These are phyloP conservation scores for Ceratobasidium theobromae DNA, from an alignment of 1,284 basidiomycete genomes.

Conservation along the genomic window DNA sequence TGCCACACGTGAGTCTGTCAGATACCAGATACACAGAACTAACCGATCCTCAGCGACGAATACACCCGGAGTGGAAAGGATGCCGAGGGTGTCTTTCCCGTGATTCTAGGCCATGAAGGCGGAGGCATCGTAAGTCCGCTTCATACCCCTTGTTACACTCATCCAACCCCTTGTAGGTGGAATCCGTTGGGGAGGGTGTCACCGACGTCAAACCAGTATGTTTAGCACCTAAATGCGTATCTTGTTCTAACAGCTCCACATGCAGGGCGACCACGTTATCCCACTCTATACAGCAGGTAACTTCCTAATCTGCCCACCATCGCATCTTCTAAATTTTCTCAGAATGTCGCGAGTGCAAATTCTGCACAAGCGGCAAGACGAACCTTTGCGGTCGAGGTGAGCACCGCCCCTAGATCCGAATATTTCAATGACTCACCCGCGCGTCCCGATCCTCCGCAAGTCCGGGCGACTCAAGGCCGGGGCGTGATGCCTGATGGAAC, in stretches of 20 bases:
- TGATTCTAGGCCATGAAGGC: slow-evolving; percentile 91
- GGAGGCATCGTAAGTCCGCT: slow-evolving; percentile 67
- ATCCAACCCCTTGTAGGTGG: slow-evolving; percentile 59
- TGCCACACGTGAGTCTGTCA: slow-evolving; percentile 79
- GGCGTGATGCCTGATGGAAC: slow-evolving; percentile 95
- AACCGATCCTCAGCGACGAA: slow-evolving; percentile 59
- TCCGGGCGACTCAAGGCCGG: slow-evolving; percentile 92
- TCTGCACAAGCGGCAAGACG: slow-evolving; percentile 98
- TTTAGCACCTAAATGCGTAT: slow-evolving; percentile 18
- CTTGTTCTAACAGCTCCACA: slow-evolving; percentile 37
- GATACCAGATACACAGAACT: neutral
- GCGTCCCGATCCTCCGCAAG: slow-evolving; percentile 49
- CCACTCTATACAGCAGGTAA: slow-evolving; percentile 88
- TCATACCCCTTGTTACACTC: neutral
- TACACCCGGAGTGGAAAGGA: slow-evolving; percentile 97
- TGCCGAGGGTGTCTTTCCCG: slow-evolving; percentile 94
- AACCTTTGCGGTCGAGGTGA: slow-evolving; percentile 88
- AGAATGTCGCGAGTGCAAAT: slow-evolving; percentile 96
- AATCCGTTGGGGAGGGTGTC: slow-evolving; percentile 93
- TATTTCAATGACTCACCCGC: neutral
- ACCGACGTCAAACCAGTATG: slow-evolving; percentile 73
- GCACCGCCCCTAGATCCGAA: slow-evolving; percentile 22
- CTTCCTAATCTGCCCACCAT: slow-evolving; percentile 35
- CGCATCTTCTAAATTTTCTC: slow-evolving; percentile 33
- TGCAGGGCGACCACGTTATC: slow-evolving; percentile 86